Percentiles rank a stretch among this genome's conserved stretches.
These are phyloP conservation scores for Phoenix roebelenii DNA, from an alignment of 176 grass and related monocot species.

Conservation along the genomic window DNA sequence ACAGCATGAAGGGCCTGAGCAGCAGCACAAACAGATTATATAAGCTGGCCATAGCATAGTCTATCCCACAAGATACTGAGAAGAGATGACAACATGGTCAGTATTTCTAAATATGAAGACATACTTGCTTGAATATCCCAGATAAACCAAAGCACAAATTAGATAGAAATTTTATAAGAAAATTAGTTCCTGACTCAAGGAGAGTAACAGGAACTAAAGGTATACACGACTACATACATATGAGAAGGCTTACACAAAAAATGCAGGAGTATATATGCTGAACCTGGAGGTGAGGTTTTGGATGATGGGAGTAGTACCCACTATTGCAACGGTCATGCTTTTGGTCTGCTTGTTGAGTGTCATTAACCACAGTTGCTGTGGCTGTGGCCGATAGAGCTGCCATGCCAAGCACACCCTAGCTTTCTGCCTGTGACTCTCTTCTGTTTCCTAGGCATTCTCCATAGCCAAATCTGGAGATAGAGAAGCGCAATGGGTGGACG, in stretches of 20 bases:
- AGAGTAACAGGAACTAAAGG: too few species aligned
- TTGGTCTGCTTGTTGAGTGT: conserved; percentile 57
- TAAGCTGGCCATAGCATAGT: conserved; percentile 42
- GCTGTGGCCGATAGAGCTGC: conserved; percentile 23
- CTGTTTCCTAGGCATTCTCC: conserved; percentile 23
- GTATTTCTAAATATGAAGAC: too few species aligned
- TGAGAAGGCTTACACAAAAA: conserved; percentile 40
- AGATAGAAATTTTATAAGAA: too few species aligned
- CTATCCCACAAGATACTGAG: conserved; percentile 56
- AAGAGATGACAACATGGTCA: too few species aligned
- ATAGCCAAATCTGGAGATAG: conserved; percentile 24
- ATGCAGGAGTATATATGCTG: conserved; percentile 39
- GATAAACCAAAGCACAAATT: too few species aligned
- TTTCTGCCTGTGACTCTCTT: conserved; percentile 14
- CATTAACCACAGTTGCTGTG: conserved; percentile 55
- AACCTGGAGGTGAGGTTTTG: conserved; percentile 59
- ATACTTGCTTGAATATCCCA: too few species aligned
- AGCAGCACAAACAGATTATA: conserved; percentile 44
- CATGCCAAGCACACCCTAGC: conserved; percentile 25
- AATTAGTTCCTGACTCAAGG: too few species aligned
- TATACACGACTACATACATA: too few species aligned
- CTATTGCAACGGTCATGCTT: conserved; percentile 40
- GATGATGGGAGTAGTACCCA: conserved; percentile 48
- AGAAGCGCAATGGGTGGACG: background rate
- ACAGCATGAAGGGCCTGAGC: conserved; percentile 18